phyloP scores from a whole-genome alignment of 768 basidiomycete species.

The Trametes villosa region DNA sequence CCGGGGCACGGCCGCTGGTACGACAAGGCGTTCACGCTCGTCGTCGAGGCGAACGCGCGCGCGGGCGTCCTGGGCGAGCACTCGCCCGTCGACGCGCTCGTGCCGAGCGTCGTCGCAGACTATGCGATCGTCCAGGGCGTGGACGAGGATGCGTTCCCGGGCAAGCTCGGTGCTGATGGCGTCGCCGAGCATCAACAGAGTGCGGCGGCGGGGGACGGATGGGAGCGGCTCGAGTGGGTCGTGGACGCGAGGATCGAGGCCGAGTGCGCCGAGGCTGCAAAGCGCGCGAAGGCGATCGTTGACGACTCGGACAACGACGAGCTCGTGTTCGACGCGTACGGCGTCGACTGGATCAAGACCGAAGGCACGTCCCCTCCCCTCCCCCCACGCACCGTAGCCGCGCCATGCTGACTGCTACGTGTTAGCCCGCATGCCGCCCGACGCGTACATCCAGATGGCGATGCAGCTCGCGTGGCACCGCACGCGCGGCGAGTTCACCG shows the following conservation, averaged over 20 bases:
- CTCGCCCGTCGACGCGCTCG: slow-evolving; percentile 86
- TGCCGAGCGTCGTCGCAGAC: slow-evolving; percentile 86
- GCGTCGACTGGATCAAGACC: slow-evolving; percentile 84
- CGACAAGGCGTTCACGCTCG: slow-evolving; percentile 84
- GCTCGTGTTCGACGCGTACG: slow-evolving; percentile 82
- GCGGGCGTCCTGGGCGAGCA: slow-evolving; percentile 92
- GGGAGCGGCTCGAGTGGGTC: slow-evolving; percentile 77
- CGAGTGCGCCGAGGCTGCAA: slow-evolving; percentile 63
- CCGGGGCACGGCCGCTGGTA: slow-evolving; percentile 75
- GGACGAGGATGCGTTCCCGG: slow-evolving; percentile 48
- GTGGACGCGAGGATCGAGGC: slow-evolving; percentile 59
- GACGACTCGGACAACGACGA: slow-evolving; percentile 84
- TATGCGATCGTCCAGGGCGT: slow-evolving; percentile 77
- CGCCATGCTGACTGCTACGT: too few relatives aligned
- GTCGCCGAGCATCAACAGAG: too few relatives aligned
- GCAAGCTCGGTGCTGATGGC: slow-evolving; percentile 14
- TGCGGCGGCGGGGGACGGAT: too few relatives aligned
- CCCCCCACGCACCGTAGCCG: not conserved
- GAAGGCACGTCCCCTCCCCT: slow-evolving; percentile 51
- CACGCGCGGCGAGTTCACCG: slow-evolving; percentile 74
- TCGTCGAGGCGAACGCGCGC: slow-evolving; percentile 84
- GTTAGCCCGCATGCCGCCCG: slow-evolving; percentile 64
- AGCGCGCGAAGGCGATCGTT: slow-evolving; percentile 60
- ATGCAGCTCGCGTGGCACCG: slow-evolving; percentile 91
- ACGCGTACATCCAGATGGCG: slow-evolving; percentile 90